Percentiles rank a stretch among this genome's conserved stretches.
Evolutionary conservation across 345 rosid genomes (phyloP).

Genomic region (Eucalyptus polyanthemos): DNA sequence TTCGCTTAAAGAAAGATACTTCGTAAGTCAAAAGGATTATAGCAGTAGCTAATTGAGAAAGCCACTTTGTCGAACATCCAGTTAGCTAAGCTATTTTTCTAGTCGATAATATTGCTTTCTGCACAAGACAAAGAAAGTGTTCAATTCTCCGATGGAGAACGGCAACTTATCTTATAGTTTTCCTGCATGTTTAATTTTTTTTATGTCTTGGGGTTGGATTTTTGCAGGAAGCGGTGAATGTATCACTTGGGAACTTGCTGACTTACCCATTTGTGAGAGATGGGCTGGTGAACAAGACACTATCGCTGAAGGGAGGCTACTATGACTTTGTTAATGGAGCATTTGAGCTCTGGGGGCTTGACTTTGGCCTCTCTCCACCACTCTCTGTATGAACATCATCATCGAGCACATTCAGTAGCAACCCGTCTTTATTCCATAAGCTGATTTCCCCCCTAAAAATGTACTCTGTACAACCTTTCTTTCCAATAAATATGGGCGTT

Average conservation of each 20-base stretch:
- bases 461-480: not conserved
- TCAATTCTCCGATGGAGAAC: not conserved
- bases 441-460: not conserved
- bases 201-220: not conserved
- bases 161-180: not conserved
- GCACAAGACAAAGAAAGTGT: not conserved
- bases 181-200: not conserved
- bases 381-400: constrained; percentile 69
- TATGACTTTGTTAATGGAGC: constrained; percentile 74
- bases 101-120: not conserved
- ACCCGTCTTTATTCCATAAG: not conserved
- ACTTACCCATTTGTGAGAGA: constrained; percentile 93
- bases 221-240: constrained; percentile 94
- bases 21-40: not conserved
- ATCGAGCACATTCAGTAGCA: not conserved
- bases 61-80: not conserved
- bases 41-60: not conserved
- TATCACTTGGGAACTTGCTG: constrained; percentile 74
- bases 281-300: constrained; percentile 74
- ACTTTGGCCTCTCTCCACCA: constrained; percentile 55
- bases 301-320: constrained; percentile 79
- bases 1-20: not conserved
- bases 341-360: constrained; percentile 96
- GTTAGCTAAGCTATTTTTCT: not conserved
- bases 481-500: not conserved